Evolutionary conservation across 768 basidiomycete species (phyloP).

Genomic region (Tulasnella sp.): DNA sequence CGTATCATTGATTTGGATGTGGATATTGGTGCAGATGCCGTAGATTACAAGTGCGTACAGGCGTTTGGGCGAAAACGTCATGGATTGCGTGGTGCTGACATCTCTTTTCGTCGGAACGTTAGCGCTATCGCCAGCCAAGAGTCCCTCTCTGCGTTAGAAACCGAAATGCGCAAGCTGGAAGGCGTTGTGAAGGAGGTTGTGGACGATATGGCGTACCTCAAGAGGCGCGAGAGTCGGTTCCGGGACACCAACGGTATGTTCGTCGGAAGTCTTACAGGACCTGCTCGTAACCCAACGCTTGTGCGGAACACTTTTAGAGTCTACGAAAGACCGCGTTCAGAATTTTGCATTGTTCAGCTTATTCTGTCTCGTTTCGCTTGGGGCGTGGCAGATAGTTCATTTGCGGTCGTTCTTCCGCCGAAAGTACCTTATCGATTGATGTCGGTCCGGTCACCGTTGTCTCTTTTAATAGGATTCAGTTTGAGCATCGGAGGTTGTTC

Average conservation of each 20-base stretch:
- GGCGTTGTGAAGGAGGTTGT: constrained; percentile 88
- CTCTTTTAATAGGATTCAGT: not conserved
- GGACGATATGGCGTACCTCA: constrained; percentile 87
- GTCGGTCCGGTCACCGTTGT: not conserved
- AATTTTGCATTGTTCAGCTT: constrained; percentile 88
- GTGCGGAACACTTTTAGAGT: constrained; percentile 40
- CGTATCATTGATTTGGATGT: constrained; percentile 85
- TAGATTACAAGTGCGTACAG: constrained; percentile 84
- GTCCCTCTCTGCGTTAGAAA: constrained; percentile 86
- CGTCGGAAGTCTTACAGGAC: not conserved
- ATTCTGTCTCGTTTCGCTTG: constrained; percentile 60
- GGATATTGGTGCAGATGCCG: constrained; percentile 95
- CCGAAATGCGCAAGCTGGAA: constrained; percentile 96
- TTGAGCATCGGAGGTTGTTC: too few relatives aligned
- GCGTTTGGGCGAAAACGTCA: not conserved
- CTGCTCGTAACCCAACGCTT: not conserved
- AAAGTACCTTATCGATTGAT: constrained; percentile 79
- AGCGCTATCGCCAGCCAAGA: constrained; percentile 99
- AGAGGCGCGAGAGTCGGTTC: constrained; percentile 80
- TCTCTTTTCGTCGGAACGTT: constrained; percentile 8
- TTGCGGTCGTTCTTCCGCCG: constrained; percentile 90
- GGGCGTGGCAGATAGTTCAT: constrained; percentile 92
- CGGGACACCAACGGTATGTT: constrained; percentile 77
- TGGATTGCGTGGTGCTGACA: not conserved
- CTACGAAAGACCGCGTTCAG: constrained; percentile 83